These are phyloP conservation scores for Nemophila menziesii DNA, from an alignment of 257 asterid genomes.

Conservation along the genomic window DNA sequence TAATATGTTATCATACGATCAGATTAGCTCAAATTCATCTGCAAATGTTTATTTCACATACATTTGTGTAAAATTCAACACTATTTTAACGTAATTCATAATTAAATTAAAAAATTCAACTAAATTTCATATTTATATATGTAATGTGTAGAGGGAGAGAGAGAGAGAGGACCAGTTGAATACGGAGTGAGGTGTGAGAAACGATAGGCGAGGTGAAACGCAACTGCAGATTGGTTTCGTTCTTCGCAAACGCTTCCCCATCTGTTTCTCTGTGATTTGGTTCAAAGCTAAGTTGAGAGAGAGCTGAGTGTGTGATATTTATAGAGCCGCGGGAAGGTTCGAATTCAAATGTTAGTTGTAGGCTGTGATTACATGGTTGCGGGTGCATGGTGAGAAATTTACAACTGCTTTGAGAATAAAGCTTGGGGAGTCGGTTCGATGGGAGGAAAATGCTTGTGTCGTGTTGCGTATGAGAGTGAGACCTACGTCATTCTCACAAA, in stretches of 20 bases:
- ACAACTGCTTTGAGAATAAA: too few species aligned
- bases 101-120: background rate
- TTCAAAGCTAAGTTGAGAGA: background rate
- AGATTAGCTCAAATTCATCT: background rate
- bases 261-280: conserved; percentile 5
- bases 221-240: conserved; percentile 63
- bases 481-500: too few species aligned
- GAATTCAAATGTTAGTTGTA: background rate
- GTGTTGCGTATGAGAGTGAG: too few species aligned
- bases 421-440: too few species aligned
- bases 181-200: conserved; percentile 36
- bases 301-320: background rate
- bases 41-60: background rate
- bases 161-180: conserved; percentile 52
- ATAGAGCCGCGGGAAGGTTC: background rate
- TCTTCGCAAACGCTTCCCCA: conserved; percentile 84
- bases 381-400: background rate
- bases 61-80: background rate
- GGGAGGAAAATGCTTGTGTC: too few species aligned
- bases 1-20: background rate
- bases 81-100: background rate
- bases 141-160: conserved; percentile 6
- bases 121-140: background rate
- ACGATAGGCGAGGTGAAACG: conserved; percentile 55
- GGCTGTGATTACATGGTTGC: background rate